A percentile compares a stretch with the other conserved stretches of the same genome.
Evolutionary conservation across 495 filamentous ascomycete genomes (phyloP).

Genomic region (Tirmania nivea): DNA sequence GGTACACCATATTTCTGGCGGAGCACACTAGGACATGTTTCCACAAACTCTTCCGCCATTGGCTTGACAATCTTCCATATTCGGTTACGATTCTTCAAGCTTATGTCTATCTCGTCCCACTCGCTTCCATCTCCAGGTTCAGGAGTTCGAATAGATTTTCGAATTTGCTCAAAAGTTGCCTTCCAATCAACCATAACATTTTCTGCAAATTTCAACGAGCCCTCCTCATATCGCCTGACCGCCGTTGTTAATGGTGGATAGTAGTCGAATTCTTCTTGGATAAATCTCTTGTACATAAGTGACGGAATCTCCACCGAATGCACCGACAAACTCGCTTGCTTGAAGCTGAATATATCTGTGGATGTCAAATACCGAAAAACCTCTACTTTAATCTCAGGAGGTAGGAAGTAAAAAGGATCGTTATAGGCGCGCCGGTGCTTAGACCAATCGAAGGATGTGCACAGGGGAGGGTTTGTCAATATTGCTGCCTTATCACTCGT

Average conservation of each 20-base stretch:
- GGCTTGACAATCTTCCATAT: slow-evolving; percentile 23
- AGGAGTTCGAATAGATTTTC: slow-evolving; percentile 13
- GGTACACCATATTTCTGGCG: slow-evolving; percentile 7
- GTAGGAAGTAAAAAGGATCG: slow-evolving; percentile 2
- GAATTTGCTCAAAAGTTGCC: slow-evolving; percentile 16
- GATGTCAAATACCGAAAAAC: slow-evolving; percentile 15
- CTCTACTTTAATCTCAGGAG: slow-evolving; percentile 17
- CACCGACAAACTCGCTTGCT: slow-evolving; percentile 13
- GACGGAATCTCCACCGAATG: slow-evolving; percentile 13
- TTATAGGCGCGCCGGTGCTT: background rate
- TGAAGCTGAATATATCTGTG: slow-evolving; percentile 18
- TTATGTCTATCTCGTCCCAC: slow-evolving; percentile 16
- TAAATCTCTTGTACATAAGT: slow-evolving; percentile 17
- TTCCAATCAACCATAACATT: slow-evolving; percentile 17
- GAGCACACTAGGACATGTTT: slow-evolving; percentile 11
- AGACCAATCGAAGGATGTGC: no score
- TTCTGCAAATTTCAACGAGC: slow-evolving; percentile 2
- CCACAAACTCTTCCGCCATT: slow-evolving; percentile 21
- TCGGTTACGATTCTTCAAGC: slow-evolving; percentile 19
- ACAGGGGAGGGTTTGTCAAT: background rate
- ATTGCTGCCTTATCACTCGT: background rate
- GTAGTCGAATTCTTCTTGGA: slow-evolving; percentile 19
- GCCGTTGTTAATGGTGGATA: slow-evolving; percentile 11
- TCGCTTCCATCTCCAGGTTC: slow-evolving; percentile 5
- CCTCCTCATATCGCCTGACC: background rate